Percentiles rank a stretch among this genome's conserved stretches.
These are phyloP conservation scores for Boletus tomentosulus DNA, from an alignment of 768 basidiomycete genomes.

Conservation along the genomic window DNA sequence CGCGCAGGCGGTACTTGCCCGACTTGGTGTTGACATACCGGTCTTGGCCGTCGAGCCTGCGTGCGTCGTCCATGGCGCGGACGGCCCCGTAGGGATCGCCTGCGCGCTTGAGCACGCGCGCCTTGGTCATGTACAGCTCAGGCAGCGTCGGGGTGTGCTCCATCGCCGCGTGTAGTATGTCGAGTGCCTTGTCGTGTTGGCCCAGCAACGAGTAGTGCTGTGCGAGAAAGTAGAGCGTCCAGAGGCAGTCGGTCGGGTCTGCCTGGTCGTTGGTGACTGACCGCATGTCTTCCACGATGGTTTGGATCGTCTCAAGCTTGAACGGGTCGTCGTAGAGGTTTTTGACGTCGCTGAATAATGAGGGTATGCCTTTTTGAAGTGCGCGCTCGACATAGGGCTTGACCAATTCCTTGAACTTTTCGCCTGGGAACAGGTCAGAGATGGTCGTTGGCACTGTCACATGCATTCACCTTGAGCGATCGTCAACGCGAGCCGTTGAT, in stretches of 20 bases:
- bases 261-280: constrained; percentile 35
- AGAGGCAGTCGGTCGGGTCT: constrained; percentile 80
- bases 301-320: constrained; percentile 68
- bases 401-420: constrained; percentile 62
- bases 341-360: constrained; percentile 90
- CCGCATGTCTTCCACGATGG: constrained; percentile 56
- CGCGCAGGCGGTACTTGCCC: constrained; percentile 85
- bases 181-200: constrained; percentile 45
- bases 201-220: constrained; percentile 77
- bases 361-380: constrained; percentile 84
- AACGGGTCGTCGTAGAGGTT: constrained; percentile 62
- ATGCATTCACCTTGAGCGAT: constrained; percentile 48
- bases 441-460: not conserved
- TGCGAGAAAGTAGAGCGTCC: constrained; percentile 93
- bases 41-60: constrained; percentile 88
- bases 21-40: constrained; percentile 91
- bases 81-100: constrained; percentile 81
- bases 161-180: constrained; percentile 61
- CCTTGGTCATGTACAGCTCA: constrained; percentile 80
- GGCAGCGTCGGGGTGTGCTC: constrained; percentile 91
- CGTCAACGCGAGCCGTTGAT: constrained; percentile 68
- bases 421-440: constrained; percentile 36
- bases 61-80: constrained; percentile 70
- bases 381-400: constrained; percentile 64
- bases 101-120: constrained; percentile 78